Conservation (phyloP, 2,329 filamentous ascomycete genomes). For the Stagonosporopsis rhizophila region DNA sequence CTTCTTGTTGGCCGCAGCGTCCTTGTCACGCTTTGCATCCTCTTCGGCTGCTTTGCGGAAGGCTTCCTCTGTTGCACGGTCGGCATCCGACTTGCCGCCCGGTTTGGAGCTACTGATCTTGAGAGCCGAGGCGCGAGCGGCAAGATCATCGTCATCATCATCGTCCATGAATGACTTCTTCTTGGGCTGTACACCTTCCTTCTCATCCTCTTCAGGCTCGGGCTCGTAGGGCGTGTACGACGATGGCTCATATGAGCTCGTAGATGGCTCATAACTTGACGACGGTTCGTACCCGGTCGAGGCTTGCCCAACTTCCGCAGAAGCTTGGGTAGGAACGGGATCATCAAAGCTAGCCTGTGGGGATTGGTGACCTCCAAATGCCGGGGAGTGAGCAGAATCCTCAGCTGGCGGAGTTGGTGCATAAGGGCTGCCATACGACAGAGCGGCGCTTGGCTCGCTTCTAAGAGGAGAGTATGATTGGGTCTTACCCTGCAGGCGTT, state of each 20-base stretch:
- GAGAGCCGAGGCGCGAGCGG: slow-evolving; percentile 59
- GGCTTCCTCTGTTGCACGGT: slow-evolving; percentile 82
- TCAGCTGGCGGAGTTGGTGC: slow-evolving; percentile 36
- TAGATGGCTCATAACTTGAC: slow-evolving; percentile 35
- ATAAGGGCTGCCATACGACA: slow-evolving; percentile 42
- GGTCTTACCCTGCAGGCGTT: slow-evolving; percentile 35
- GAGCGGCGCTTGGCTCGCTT: slow-evolving; percentile 32
- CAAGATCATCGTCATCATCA: slow-evolving; percentile 75
- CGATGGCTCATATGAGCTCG: slow-evolving; percentile 38
- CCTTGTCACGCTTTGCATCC: slow-evolving; percentile 66
- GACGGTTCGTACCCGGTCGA: slow-evolving; percentile 34
- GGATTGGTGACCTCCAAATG: slow-evolving; percentile 39
- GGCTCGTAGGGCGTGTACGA: slow-evolving; percentile 58
- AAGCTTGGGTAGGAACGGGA: slow-evolving; percentile 10
- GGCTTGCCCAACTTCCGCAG: slow-evolving; percentile 17
- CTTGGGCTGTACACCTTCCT: slow-evolving; percentile 55
- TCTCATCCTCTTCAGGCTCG: slow-evolving; percentile 57
- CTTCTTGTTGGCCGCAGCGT: slow-evolving; percentile 54
- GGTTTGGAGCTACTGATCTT: slow-evolving; percentile 49
- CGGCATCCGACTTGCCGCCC: slow-evolving; percentile 63
- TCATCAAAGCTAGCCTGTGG: slow-evolving; percentile 37
- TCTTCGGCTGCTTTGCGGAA: slow-evolving; percentile 82
- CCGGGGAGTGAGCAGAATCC: slow-evolving; percentile 28
- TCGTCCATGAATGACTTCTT: slow-evolving; percentile 85
- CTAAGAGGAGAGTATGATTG: slow-evolving; percentile 45